These are phyloP conservation scores for Taphrina wiesneri DNA, from an alignment of 1,139 yeast genomes.

Conservation along the genomic window DNA sequence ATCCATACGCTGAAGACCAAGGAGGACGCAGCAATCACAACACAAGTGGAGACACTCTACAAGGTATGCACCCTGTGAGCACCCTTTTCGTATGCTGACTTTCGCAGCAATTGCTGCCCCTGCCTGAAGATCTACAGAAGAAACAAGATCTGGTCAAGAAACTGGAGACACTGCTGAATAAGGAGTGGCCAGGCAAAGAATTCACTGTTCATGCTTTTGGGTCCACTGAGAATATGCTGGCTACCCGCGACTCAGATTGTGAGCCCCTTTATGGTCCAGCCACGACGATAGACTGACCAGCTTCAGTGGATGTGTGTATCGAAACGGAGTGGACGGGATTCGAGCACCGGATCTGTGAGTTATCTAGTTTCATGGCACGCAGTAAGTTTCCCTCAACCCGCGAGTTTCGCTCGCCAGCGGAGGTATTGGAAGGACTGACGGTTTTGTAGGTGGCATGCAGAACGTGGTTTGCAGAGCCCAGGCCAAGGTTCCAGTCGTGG, in stretches of 20 bases:
- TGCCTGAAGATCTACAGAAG: background rate
- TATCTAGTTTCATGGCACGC: conserved; percentile 38
- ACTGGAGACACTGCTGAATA: conserved; percentile 37
- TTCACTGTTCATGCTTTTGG: conserved; percentile 41
- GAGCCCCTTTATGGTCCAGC: background rate
- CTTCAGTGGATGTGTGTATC: conserved; percentile 41
- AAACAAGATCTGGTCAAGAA: conserved; percentile 20
- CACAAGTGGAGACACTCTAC: conserved; percentile 7
- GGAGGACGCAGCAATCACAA: background rate
- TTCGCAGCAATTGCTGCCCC: conserved; percentile 1
- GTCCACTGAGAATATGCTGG: conserved; percentile 40
- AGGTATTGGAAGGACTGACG: background rate
- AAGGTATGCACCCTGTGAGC: background rate
- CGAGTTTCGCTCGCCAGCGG: background rate
- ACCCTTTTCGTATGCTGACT: background rate
- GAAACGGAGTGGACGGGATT: conserved; percentile 27
- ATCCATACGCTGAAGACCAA: background rate
- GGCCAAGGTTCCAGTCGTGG: conserved; percentile 43
- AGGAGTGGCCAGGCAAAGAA: conserved; percentile 40
- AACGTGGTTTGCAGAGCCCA: conserved; percentile 41
- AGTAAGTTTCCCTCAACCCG: conserved; percentile 32
- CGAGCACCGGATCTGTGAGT: conserved; percentile 37
- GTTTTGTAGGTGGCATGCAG: conserved; percentile 40
- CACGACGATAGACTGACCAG: background rate
- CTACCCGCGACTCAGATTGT: conserved; percentile 41